phyloP scores from a whole-genome alignment of 768 basidiomycete species.

The Leccinellum luteum region DNA sequence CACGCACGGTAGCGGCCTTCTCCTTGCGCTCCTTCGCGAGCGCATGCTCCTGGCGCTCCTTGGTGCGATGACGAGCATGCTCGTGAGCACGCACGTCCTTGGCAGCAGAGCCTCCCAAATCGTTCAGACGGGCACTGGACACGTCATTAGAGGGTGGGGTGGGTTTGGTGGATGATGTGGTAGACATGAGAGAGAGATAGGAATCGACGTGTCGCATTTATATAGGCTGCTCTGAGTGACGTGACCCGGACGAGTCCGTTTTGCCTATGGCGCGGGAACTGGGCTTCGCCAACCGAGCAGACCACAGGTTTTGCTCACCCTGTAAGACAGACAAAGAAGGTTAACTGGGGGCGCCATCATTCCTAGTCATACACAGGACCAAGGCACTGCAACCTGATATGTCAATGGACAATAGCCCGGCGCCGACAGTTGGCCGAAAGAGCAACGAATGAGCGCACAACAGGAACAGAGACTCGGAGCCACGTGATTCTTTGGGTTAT shows the following conservation, averaged over 20 bases:
- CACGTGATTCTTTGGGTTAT: slow-evolving; percentile 21
- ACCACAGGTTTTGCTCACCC: background rate
- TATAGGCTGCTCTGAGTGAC: slow-evolving; percentile 30
- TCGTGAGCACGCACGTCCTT: slow-evolving; percentile 34
- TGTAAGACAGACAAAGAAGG: slow-evolving; percentile 6
- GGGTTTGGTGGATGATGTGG: slow-evolving; percentile 23
- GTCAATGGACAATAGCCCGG: slow-evolving; percentile 1
- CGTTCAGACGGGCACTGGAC: slow-evolving; percentile 14
- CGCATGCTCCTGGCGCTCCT: slow-evolving; percentile 32
- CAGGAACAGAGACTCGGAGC: background rate
- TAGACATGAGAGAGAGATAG: slow-evolving; percentile 28
- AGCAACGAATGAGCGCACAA: slow-evolving; percentile 4
- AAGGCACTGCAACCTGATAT: slow-evolving; percentile 25
- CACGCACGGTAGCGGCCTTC: slow-evolving; percentile 16
- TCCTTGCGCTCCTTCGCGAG: slow-evolving; percentile 33
- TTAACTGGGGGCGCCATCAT: slow-evolving; percentile 8
- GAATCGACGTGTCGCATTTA: slow-evolving; percentile 20
- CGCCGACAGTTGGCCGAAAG: background rate
- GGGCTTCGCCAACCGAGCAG: slow-evolving; percentile 18
- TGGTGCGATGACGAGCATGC: slow-evolving; percentile 33
- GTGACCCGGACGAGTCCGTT: slow-evolving; percentile 10
- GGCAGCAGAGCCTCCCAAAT: slow-evolving; percentile 3
- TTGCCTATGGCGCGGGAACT: slow-evolving; percentile 23
- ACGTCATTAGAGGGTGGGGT: slow-evolving; percentile 20
- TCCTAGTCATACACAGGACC: slow-evolving; percentile 17